Percentiles rank a stretch among this genome's conserved stretches.
Evolutionary conservation across 225 moss, liverwort and hornwort species (phyloP).

Genomic region (Asterella californica): DNA sequence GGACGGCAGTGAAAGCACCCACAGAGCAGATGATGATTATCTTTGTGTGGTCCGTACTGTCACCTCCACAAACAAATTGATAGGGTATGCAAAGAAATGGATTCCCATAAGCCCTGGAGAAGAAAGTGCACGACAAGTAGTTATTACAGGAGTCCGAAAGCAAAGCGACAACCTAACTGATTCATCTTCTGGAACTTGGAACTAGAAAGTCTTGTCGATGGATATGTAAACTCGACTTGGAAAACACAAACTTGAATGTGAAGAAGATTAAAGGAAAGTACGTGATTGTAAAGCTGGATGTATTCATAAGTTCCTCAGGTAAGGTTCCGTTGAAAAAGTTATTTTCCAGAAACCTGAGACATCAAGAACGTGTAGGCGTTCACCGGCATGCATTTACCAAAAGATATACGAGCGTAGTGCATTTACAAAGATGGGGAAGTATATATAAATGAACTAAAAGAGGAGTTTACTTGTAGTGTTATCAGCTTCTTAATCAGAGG

Average conservation of each 20-base stretch:
- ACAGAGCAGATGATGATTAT: constrained; percentile 13
- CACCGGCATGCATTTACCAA: neutral
- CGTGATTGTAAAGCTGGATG: constrained; percentile 27
- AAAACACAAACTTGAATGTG: neutral
- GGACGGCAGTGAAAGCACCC: constrained; percentile 15
- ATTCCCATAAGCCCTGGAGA: constrained; percentile 26
- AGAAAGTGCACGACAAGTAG: neutral
- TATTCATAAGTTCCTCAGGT: constrained; percentile 31
- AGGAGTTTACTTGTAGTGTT: neutral
- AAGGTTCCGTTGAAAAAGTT: constrained; percentile 29
- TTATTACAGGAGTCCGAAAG: neutral
- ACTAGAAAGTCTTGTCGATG: too few species aligned
- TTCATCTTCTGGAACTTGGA: too few species aligned
- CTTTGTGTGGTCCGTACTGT: neutral
- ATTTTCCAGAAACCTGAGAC: constrained; percentile 28
- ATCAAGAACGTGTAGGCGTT: neutral
- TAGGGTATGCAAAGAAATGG: constrained; percentile 28
- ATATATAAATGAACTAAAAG: neutral
- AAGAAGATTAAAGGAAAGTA: neutral
- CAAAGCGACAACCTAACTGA: neutral
- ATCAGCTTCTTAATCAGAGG: neutral
- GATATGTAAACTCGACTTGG: neutral
- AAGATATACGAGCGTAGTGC: neutral
- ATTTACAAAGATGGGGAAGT: neutral
- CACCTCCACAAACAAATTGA: constrained; percentile 6